Conservation (phyloP, 352 stramenopile genomes). For the Phytopythium ostracodes region DNA sequence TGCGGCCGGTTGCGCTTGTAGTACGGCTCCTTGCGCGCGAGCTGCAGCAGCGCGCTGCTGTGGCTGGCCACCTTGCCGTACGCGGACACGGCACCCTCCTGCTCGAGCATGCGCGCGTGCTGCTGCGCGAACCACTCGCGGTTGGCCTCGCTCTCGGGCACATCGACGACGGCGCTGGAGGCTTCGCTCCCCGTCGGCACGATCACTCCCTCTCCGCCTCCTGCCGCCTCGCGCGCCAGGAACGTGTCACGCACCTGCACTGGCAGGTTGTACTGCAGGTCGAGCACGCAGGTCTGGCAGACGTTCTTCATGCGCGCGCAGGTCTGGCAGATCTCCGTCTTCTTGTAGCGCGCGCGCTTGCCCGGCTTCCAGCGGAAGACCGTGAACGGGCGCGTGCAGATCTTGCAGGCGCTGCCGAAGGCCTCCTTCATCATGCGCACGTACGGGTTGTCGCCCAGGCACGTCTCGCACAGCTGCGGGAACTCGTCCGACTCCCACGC, state of each 20-base stretch:
- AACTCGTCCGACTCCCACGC: constrained; percentile 95
- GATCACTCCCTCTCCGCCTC: constrained; percentile 13
- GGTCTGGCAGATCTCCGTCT: constrained; percentile 97
- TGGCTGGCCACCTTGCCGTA: constrained; percentile 77
- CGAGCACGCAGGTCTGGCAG: constrained; percentile 98
- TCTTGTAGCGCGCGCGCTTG: constrained; percentile 97
- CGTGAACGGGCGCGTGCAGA: constrained; percentile 97
- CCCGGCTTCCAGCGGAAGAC: constrained; percentile 98
- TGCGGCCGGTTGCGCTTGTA: constrained; percentile 91
- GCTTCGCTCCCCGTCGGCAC: constrained; percentile 20
- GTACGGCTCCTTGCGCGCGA: constrained; percentile 85
- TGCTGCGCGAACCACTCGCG: constrained; percentile 94
- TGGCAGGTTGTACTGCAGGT: constrained; percentile 97
- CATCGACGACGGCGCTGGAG: constrained; percentile 55
- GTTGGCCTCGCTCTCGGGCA: constrained; percentile 93
- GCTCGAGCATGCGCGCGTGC: constrained; percentile 88
- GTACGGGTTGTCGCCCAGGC: constrained; percentile 98
- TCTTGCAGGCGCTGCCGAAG: constrained; percentile 97
- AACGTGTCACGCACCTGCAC: constrained; percentile 94
- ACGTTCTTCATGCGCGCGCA: constrained; percentile 99
- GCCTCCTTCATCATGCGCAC: constrained; percentile 98
- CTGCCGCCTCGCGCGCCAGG: constrained; percentile 41
- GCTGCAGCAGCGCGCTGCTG: constrained; percentile 78
- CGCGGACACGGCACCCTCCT: constrained; percentile 81
- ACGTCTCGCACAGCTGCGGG: constrained; percentile 97